Percentiles rank a stretch among this genome's conserved stretches.
Evolutionary conservation across 1,284 basidiomycete species (phyloP).

Genomic region (Apiotrichum veenhuisii): DNA sequence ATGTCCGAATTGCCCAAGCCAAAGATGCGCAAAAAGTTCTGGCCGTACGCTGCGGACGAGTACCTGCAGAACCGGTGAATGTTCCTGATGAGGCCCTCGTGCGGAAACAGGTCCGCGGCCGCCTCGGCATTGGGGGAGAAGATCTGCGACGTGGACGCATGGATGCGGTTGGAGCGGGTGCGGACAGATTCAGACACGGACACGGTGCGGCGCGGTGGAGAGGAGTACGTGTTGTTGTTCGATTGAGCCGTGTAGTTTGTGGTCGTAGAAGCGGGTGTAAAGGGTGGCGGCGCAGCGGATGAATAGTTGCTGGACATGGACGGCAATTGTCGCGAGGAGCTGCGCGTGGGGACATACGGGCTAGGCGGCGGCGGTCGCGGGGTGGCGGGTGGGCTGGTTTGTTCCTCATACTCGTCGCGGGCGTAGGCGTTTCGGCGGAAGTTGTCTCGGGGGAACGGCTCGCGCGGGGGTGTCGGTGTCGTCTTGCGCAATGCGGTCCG

Average conservation of each 20-base stretch:
- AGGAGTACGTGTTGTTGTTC: not conserved
- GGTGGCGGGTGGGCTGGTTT: not conserved
- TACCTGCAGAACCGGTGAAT: constrained; percentile 54
- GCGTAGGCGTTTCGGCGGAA: too few relatives aligned
- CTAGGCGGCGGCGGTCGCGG: not conserved
- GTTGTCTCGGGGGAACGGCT: not conserved
- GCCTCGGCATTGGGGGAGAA: constrained; percentile 19
- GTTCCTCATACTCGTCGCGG: too few relatives aligned
- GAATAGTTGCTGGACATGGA: constrained; percentile 3
- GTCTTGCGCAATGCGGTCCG: not conserved
- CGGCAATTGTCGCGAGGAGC: not conserved
- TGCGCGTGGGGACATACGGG: not conserved
- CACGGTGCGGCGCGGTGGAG: not conserved
- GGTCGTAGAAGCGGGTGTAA: constrained; percentile 2
- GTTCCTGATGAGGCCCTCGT: constrained; percentile 50
- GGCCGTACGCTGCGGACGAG: constrained; percentile 52
- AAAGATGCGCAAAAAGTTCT: constrained; percentile 52
- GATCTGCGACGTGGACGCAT: constrained; percentile 17
- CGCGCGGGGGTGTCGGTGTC: not conserved
- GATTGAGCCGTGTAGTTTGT: constrained; percentile 1
- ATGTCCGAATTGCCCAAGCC: constrained; percentile 51
- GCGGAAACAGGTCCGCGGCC: constrained; percentile 46
- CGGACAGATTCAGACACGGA: constrained; percentile 17
- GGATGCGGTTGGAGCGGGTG: constrained; percentile 19
- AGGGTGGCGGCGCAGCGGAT: constrained; percentile 18